Percentiles rank a stretch among this genome's conserved stretches.
Evolutionary conservation across 345 rosid species (phyloP).

Genomic region (Iberis pinnata): DNA sequence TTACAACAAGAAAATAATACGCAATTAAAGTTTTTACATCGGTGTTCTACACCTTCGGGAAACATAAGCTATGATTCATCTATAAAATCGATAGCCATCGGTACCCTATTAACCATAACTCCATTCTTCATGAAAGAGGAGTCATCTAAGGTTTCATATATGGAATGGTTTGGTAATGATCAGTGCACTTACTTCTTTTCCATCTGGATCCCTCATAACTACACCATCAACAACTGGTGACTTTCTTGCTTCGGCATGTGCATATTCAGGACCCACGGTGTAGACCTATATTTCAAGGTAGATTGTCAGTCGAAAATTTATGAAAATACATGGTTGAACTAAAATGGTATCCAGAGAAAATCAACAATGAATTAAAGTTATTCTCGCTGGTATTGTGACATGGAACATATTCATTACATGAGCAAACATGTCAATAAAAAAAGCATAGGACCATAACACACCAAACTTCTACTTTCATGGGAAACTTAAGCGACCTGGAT

Average conservation of each 20-base stretch:
- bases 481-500: too few relatives aligned
- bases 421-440: too few relatives aligned
- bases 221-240: slow-evolving; percentile 99
- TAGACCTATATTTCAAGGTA: slow-evolving; percentile 58
- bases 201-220: slow-evolving; percentile 95
- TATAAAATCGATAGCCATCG: not conserved
- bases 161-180: slow-evolving; percentile 11
- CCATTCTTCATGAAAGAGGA: slow-evolving; percentile 5
- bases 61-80: slow-evolving; percentile 10
- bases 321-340: slow-evolving; percentile 15
- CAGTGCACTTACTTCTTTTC: slow-evolving; percentile 74
- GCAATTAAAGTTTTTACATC: slow-evolving; percentile 8
- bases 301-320: slow-evolving; percentile 14
- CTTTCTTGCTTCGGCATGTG: slow-evolving; percentile 99
- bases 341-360: too few relatives aligned
- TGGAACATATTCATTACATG: too few relatives aligned
- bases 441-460: too few relatives aligned
- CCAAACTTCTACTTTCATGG: too few relatives aligned
- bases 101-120: slow-evolving; percentile 13
- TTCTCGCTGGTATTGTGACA: too few relatives aligned
- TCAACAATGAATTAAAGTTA: too few relatives aligned
- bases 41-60: slow-evolving; percentile 6
- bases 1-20: slow-evolving; percentile 16
- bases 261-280: slow-evolving; percentile 98
- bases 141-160: slow-evolving; percentile 14